Percentiles rank a stretch among this genome's conserved stretches.
Conservation (phyloP, 805 yeast species). For the Cyberlindnera galapagoensis region DNA sequence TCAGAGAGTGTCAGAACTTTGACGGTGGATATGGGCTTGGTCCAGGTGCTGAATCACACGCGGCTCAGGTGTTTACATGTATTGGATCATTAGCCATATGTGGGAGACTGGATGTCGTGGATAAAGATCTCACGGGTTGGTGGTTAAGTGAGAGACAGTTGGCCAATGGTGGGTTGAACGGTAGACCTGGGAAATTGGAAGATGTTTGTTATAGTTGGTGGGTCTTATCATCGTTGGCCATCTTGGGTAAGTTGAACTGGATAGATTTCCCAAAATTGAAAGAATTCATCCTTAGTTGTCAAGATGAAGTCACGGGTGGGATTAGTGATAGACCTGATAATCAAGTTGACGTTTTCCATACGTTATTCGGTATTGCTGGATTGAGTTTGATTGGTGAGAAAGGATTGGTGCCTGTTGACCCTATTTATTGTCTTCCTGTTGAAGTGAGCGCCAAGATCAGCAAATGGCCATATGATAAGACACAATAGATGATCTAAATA, state of each 20-base stretch:
- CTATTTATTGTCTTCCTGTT: slow-evolving; percentile 78
- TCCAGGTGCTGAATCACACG: slow-evolving; percentile 94
- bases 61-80: slow-evolving; percentile 87
- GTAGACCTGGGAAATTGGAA: slow-evolving; percentile 91
- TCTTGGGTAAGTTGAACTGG: slow-evolving; percentile 66
- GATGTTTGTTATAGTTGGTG: slow-evolving; percentile 99
- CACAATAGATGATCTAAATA: too few relatives aligned
- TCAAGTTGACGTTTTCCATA: slow-evolving; percentile 89
- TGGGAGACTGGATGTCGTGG: slow-evolving; percentile 42
- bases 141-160: slow-evolving; percentile 94
- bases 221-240: slow-evolving; percentile 75
- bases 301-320: slow-evolving; percentile 78
- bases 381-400: slow-evolving; percentile 66
- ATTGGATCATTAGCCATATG: slow-evolving; percentile 73
- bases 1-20: slow-evolving; percentile 71
- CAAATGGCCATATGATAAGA: slow-evolving; percentile 33
- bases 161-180: slow-evolving; percentile 84
- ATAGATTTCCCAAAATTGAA: slow-evolving; percentile 60
- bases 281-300: slow-evolving; percentile 66
- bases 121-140: slow-evolving; percentile 51
- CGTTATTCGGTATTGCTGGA: slow-evolving; percentile 86
- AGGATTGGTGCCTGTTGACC: slow-evolving; percentile 61
- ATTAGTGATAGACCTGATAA: slow-evolving; percentile 89
- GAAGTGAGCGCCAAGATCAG: slow-evolving; percentile 27
- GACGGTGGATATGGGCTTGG: slow-evolving; percentile 94